Conservation (phyloP, 192 early-diverging fungal genomes). For the Dissophora globulifera region DNA sequence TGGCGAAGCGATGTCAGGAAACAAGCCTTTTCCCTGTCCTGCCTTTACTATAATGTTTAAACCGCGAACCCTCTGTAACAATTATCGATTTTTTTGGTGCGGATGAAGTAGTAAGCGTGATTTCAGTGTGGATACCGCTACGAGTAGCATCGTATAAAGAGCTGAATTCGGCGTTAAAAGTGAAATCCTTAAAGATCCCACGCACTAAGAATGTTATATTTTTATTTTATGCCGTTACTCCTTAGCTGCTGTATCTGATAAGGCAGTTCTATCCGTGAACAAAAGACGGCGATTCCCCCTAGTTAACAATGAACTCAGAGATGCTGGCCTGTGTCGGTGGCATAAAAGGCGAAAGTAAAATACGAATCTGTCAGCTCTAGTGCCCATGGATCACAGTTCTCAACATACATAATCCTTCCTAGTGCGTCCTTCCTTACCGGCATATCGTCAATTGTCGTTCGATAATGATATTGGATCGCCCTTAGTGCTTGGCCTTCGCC, state of each 20-base stretch:
- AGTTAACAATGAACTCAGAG: conserved; percentile 46
- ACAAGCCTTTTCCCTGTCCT: no score
- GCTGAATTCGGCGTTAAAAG: no score
- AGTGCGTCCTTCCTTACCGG: conserved; percentile 20
- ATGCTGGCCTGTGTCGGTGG: conserved; percentile 20
- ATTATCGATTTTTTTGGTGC: no score
- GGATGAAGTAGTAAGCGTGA: no score
- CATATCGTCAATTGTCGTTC: conserved; percentile 47
- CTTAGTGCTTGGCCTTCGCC: conserved; percentile 36
- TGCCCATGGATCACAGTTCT: not conserved
- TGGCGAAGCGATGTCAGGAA: no score
- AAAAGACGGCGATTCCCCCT: no score
- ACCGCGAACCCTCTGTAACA: no score
- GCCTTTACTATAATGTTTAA: no score
- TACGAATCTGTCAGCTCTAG: not conserved
- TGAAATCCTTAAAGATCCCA: no score
- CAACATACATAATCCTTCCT: not conserved
- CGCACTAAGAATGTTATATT: not conserved
- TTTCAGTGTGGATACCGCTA: no score
- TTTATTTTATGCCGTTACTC: conserved; percentile 21
- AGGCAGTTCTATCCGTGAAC: not conserved
- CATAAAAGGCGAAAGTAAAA: not conserved
- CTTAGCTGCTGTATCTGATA: not conserved
- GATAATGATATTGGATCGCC: conserved; percentile 44
- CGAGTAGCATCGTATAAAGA: no score